Conservation (phyloP, 768 basidiomycete species). For the Pluteus cervinus region DNA sequence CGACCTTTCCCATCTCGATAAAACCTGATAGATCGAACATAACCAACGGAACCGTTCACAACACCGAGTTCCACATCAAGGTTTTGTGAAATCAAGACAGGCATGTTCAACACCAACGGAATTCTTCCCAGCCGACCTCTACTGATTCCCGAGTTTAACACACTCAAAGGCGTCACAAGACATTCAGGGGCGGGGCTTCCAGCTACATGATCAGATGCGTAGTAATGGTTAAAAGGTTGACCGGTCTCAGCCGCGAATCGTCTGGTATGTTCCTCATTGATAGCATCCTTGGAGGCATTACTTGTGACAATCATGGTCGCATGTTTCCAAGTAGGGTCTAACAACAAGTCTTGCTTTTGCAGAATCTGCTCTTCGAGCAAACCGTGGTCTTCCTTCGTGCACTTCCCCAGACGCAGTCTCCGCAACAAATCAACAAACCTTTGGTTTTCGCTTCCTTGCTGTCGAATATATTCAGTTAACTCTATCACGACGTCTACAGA, state of each 20-base stretch:
- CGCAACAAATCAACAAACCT: conserved; percentile 16
- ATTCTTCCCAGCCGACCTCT: conserved; percentile 22
- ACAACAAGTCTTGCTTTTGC: not conserved
- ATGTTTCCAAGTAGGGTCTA: conserved; percentile 16
- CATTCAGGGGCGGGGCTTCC: conserved; percentile 6
- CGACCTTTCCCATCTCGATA: conserved; percentile 10
- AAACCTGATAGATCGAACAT: conserved; percentile 18
- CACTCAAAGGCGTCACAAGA: conserved; percentile 8
- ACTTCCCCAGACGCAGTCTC: conserved; percentile 18
- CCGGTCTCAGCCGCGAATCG: conserved; percentile 18
- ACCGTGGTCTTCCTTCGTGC: conserved; percentile 16
- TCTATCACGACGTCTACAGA: conserved; percentile 22
- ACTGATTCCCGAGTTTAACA: conserved; percentile 19
- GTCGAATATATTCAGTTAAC: conserved; percentile 19
- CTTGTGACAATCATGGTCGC: conserved; percentile 29
- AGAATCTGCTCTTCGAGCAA: conserved; percentile 14
- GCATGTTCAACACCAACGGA: conserved; percentile 33
- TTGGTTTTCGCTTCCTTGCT: conserved; percentile 15
- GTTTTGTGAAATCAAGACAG: conserved; percentile 30
- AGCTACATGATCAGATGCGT: conserved; percentile 16
- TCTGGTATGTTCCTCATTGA: conserved; percentile 21
- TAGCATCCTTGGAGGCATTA: conserved; percentile 28
- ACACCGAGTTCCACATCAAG: conserved; percentile 29
- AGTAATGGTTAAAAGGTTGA: conserved; percentile 19
- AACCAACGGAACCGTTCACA: conserved; percentile 28